phyloP scores from a whole-genome alignment of 805 yeast species.

The Naumovozyma dairenensis region DNA sequence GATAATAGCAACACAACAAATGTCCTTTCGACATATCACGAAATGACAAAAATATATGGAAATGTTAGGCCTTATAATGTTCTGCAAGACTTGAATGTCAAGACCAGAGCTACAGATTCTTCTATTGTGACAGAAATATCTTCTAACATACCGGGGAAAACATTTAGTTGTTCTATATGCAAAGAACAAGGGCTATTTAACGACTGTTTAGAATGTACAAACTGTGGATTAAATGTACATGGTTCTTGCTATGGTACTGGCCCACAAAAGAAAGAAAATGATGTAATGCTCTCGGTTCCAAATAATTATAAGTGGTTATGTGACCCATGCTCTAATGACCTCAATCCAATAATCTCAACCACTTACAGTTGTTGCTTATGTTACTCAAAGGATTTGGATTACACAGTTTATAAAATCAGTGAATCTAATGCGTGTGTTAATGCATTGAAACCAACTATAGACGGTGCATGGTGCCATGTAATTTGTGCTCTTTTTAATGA shows the following conservation, averaged over 20 bases:
- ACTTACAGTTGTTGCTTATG: slow-evolving; percentile 63
- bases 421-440: slow-evolving; percentile 40
- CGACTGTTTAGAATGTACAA: slow-evolving; percentile 36
- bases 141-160: too few species aligned
- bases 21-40: background rate
- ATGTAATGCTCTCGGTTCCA: background rate
- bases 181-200: slow-evolving; percentile 20
- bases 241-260: slow-evolving; percentile 54
- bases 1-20: background rate
- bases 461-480: slow-evolving; percentile 71
- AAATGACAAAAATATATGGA: too few species aligned
- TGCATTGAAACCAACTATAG: slow-evolving; percentile 56
- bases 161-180: slow-evolving; percentile 63
- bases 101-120: too few species aligned
- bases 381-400: slow-evolving; percentile 40
- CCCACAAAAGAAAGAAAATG: background rate
- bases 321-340: slow-evolving; percentile 65
- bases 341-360: slow-evolving; percentile 48
- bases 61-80: too few species aligned
- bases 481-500: slow-evolving; percentile 54
- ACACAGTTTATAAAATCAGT: slow-evolving; percentile 37
- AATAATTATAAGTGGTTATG: slow-evolving; percentile 56
- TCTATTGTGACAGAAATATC: too few species aligned
- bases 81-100: too few species aligned
- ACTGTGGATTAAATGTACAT: slow-evolving; percentile 67